Conservation (phyloP, 495 filamentous ascomycete species). For the Thermothielavioides terrestris region DNA sequence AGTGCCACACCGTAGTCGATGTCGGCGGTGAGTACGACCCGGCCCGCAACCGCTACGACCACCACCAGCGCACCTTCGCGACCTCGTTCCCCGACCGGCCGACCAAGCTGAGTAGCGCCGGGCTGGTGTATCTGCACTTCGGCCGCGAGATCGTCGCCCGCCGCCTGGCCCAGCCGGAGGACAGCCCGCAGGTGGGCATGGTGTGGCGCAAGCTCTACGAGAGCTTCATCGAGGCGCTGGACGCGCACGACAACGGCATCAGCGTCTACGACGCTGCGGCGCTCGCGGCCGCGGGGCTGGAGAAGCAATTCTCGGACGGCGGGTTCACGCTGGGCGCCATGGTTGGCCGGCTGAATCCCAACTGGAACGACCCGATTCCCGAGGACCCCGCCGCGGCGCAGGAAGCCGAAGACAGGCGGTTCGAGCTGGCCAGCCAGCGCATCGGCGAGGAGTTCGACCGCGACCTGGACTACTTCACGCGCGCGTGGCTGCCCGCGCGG, state of each 20-base stretch:
- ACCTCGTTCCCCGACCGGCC: conserved; percentile 64
- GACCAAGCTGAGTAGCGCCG: conserved; percentile 89
- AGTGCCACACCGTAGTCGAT: conserved; percentile 92
- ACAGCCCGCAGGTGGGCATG: conserved; percentile 57
- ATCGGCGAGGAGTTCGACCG: conserved; percentile 79
- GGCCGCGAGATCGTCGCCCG: conserved; percentile 71
- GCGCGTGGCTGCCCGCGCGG: conserved; percentile 82
- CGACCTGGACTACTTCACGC: conserved; percentile 62
- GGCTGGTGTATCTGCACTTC: conserved; percentile 93
- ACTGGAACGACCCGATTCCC: conserved; percentile 49
- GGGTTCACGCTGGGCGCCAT: conserved; percentile 76
- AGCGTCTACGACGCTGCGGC: conserved; percentile 61
- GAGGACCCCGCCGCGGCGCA: conserved; percentile 51
- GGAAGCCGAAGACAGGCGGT: conserved; percentile 68
- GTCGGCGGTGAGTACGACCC: conserved; percentile 87
- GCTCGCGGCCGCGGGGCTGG: conserved; percentile 53
- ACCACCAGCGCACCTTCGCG: conserved; percentile 88
- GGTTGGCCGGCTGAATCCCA: conserved; percentile 73
- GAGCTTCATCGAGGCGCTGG: conserved; percentile 89
- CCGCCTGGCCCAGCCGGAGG: conserved; percentile 42
- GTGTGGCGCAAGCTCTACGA: conserved; percentile 86
- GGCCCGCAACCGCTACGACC: conserved; percentile 71
- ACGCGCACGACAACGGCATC: conserved; percentile 96
- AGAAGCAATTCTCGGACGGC: conserved; percentile 72
- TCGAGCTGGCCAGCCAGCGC: conserved; percentile 62